Evolutionary conservation across 2,329 filamentous ascomycete species (phyloP), one percentile per base, ranked within the genome.

Genomic region (Verticillium tricorpus): DNA sequence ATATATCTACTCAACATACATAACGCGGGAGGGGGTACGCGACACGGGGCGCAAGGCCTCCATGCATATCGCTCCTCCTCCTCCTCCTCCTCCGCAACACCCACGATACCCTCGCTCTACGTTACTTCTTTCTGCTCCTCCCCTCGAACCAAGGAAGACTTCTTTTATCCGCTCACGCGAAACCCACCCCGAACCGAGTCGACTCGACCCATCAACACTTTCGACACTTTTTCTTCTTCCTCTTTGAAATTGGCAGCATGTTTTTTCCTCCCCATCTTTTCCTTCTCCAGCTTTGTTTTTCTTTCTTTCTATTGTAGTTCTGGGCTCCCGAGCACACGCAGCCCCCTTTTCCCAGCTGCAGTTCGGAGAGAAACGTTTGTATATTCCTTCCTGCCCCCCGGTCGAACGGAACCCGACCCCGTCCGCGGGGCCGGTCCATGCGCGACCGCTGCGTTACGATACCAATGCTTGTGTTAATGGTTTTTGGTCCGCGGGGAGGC

Each of bases 81-180:
- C 45, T 50, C 45, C 5, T 11, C n/a, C 19, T 50, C 45, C n/a
- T 22, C 19, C 45, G 22, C 19, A 50, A 22, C 45, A 50, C 11
- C 11, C 45, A 50, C 57, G 57, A 58, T 58, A 58, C 57, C 39
- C 37, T 58, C 22, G 9, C 37, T 58, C 57, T 11, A 37, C 34
- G 22, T 57, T 22, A 34, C 56, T 58, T 39, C 56, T 58, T 28
- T 25, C 19, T 37, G 67, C 67, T 66, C 65, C 28, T 28, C 66
- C 56, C 58, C 57, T 60, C 55, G 45, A 50, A 22, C n/a, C 17
- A 50, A 50, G 45, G 57, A 68, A 69, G 69, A 68, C 66, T 68
- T 66, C 63, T 68, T 69, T 50, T 25, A 50, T 63, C 69, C 70
- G 73, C 74, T 76, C 73, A 72, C 73, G 73, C 74, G 71, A 71